These are phyloP conservation scores for Magnolia changhungtana DNA, from an alignment of 164 flowering plant genomes.

Conservation along the genomic window DNA sequence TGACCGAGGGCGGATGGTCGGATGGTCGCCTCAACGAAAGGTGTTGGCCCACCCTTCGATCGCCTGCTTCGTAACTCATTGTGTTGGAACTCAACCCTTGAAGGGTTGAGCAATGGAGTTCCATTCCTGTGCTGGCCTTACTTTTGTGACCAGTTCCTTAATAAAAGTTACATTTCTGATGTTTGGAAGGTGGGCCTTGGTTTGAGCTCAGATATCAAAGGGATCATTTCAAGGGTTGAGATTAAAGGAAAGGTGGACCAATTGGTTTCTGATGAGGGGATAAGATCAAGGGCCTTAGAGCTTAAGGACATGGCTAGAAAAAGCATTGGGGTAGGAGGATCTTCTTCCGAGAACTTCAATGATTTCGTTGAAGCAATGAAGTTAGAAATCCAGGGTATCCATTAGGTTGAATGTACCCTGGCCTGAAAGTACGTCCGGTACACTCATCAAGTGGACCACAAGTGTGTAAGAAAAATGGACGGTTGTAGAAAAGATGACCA, in stretches of 20 bases:
- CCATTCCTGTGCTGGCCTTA: slow-evolving; percentile 26
- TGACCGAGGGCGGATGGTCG: slow-evolving; percentile 4
- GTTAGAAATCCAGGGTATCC: no score
- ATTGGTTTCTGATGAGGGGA: slow-evolving; percentile 8
- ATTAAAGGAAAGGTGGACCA: slow-evolving; percentile 11
- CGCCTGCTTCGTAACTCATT: slow-evolving; percentile 18
- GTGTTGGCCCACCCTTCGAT: slow-evolving; percentile 24
- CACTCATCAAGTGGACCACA: no score
- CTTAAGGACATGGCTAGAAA: slow-evolving; percentile 24
- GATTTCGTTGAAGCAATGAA: slow-evolving; percentile 8
- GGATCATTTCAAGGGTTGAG: slow-evolving; percentile 17
- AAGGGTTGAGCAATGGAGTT: slow-evolving; percentile 7
- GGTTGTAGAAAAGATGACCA: no score
- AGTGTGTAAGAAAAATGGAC: no score
- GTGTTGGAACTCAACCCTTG: slow-evolving; percentile 25
- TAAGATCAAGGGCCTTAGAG: slow-evolving; percentile 25
- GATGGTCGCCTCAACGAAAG: slow-evolving; percentile 22
- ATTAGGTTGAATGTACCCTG: no score
- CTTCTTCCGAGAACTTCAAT: slow-evolving; percentile 16
- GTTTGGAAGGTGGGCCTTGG: slow-evolving; percentile 24
- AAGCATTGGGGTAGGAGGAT: slow-evolving; percentile 31
- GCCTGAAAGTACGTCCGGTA: no score
- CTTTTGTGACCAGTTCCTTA: slow-evolving; percentile 21
- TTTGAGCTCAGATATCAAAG: slow-evolving; percentile 14
- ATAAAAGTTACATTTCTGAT: slow-evolving; percentile 13